Conservation (phyloP, 2,329 filamentous ascomycete species). For the Apiospora rasikravindrae region DNA sequence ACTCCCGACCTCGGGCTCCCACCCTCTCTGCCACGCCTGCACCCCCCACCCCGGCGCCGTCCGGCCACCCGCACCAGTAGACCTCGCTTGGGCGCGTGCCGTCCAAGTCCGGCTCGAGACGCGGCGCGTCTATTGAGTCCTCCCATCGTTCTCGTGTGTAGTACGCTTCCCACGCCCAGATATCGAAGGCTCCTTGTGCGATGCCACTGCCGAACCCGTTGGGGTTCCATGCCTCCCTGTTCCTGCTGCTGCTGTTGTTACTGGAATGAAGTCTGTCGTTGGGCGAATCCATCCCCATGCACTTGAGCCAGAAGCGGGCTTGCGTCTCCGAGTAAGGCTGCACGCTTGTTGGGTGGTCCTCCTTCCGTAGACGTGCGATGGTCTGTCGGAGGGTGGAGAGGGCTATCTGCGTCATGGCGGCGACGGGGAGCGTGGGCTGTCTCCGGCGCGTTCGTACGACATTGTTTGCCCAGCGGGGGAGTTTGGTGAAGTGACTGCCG, state of each 20-base stretch:
- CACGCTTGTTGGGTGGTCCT: neutral
- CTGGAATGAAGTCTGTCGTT: neutral
- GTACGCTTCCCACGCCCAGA: constrained; percentile 10
- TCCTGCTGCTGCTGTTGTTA: neutral
- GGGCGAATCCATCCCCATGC: constrained; percentile 1
- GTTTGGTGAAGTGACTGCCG: neutral
- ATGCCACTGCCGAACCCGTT: neutral
- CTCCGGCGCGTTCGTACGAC: neutral
- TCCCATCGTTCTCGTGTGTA: neutral
- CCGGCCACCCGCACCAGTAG: constrained; percentile 5
- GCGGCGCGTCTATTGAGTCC: neutral
- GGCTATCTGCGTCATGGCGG: neutral
- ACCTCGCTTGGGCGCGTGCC: constrained; percentile 4
- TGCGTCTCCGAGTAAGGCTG: constrained; percentile 11
- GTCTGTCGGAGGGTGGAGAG: neutral
- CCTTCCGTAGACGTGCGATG: neutral
- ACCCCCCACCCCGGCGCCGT: neutral
- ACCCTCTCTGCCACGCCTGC: constrained; percentile 21
- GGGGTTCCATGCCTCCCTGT: neutral
- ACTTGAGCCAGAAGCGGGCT: constrained; percentile 10
- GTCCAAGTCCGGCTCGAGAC: neutral
- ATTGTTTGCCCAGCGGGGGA: constrained; percentile 12
- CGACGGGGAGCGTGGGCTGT: neutral
- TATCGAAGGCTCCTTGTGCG: neutral
- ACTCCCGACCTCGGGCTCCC: constrained; percentile 28